Base-by-base conservation (phyloP, 108 stramenopile genomes). In the Poteriospumella lacustris region DNA sequence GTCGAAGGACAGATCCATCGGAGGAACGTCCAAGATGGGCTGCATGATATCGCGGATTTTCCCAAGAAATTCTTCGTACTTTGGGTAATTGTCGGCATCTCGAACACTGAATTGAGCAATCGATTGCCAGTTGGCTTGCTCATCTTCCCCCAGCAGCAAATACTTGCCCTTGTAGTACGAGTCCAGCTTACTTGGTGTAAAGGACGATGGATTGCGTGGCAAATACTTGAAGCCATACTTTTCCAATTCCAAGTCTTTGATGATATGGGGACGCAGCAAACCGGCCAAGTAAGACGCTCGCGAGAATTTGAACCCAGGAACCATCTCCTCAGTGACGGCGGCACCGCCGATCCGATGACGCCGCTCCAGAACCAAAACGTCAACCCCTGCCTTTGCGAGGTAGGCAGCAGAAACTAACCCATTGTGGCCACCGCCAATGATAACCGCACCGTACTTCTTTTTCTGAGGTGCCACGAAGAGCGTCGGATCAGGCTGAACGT, bases 361-460 rank as follows among this genome's bases (percentile, higher is more conserved):
- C 0, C 76, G 38, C 58, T 85, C 85, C 26, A 83, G 58, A 19
- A 85, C 82, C n/a, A 77, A 38, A 0, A 83, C 82, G 15, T 56
- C 31, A 47, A 56, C 24, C n/a, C 81, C 79, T 1, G 59, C 56
- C 26, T 83, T 77, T 1, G 85, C 85, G 1, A 85, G 69, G 47
- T 85, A 85, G 0, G 85, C 82, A 15, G 85, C 85, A 24, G 79
- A 36, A 12, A 76, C 44, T 0, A 85, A 79, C 1, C 85, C 85
- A 64, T 85, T 85, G 78, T 85, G 85, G 1, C 85, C 85, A 2
- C 78, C 85, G 1, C 82, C 85, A 36, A 83, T 58, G 77, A 85
- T 33, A 39, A 85, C 47, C 15, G 77, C 81, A 39, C 81, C 79
- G 56, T 39, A 59, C 12, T 79, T 62, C 15, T 56, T 56, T 19